phyloP scores from a whole-genome alignment of 2,329 filamentous ascomycete genomes.

The Trichophaea hybrida region DNA sequence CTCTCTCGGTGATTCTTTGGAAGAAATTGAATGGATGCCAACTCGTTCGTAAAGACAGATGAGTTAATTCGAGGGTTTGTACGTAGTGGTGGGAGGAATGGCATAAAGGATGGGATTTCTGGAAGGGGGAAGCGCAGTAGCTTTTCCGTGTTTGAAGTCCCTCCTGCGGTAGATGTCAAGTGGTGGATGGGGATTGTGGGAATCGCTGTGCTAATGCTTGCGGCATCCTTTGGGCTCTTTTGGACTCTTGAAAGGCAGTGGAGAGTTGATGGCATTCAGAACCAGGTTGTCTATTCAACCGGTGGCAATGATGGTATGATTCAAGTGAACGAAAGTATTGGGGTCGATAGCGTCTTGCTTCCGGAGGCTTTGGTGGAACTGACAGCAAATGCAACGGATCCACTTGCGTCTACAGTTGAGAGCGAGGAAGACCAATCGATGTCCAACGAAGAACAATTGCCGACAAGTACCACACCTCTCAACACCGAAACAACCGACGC shows the following conservation, averaged over 20 bases:
- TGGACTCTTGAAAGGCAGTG: neutral
- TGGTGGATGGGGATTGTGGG: neutral
- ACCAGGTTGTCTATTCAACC: neutral
- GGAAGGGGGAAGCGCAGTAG: neutral
- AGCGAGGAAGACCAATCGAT: too few relatives aligned
- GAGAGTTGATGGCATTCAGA: neutral
- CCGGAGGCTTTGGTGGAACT: neutral
- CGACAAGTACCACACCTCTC: neutral
- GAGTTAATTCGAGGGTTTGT: neutral
- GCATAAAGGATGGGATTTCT: neutral
- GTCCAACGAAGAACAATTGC: neutral
- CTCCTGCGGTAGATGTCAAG: neutral
- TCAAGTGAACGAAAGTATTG: neutral
- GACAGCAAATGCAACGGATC: too few relatives aligned
- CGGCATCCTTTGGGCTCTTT: neutral
- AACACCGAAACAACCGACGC: too few relatives aligned
- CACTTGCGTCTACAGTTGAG: too few relatives aligned
- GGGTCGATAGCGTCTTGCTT: neutral
- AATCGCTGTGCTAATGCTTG: neutral
- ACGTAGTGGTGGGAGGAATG: neutral
- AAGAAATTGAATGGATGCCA: neutral
- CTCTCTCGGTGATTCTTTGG: neutral
- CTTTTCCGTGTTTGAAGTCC: neutral
- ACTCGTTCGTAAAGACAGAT: neutral
- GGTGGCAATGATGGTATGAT: neutral